Percentiles rank a stretch among this genome's conserved stretches.
These are phyloP conservation scores for Capsella rubella DNA, from an alignment of 441 rosid species.

Conservation along the genomic window DNA sequence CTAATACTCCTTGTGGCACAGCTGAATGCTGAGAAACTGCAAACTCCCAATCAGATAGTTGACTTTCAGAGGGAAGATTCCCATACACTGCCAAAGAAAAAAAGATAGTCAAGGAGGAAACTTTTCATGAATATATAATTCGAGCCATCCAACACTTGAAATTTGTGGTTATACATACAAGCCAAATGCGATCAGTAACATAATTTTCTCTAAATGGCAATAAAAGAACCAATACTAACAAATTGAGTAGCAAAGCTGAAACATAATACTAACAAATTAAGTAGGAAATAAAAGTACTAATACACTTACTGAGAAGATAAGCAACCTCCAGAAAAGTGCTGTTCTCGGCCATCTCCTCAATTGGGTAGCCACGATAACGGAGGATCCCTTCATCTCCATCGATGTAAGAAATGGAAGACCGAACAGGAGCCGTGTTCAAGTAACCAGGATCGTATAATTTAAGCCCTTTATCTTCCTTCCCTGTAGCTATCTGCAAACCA, in stretches of 20 bases:
- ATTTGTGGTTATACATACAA: background rate
- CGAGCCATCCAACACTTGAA: background rate
- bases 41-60: constrained; percentile 95
- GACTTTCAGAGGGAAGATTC: constrained; percentile 79
- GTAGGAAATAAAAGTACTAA: background rate
- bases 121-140: background rate
- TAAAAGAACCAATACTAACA: background rate
- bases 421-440: constrained; percentile 91
- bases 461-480: constrained; percentile 81
- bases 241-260: background rate
- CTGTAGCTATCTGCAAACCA: constrained; percentile 64
- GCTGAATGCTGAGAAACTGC: constrained; percentile 96
- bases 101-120: background rate
- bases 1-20: constrained; percentile 94
- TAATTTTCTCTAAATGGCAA: too few species aligned
- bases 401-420: constrained; percentile 78
- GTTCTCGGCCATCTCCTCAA: constrained; percentile 59
- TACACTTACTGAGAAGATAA: constrained; percentile 47
- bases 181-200: too few species aligned
- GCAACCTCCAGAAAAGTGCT: constrained; percentile 61
- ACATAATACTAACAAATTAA: background rate
- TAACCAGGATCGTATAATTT: constrained; percentile 93
- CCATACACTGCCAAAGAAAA: constrained; percentile 76
- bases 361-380: constrained; percentile 38
- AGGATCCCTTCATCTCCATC: constrained; percentile 84